These are phyloP conservation scores for Candida loeiensis DNA, from an alignment of 805 yeast genomes.

Conservation along the genomic window DNA sequence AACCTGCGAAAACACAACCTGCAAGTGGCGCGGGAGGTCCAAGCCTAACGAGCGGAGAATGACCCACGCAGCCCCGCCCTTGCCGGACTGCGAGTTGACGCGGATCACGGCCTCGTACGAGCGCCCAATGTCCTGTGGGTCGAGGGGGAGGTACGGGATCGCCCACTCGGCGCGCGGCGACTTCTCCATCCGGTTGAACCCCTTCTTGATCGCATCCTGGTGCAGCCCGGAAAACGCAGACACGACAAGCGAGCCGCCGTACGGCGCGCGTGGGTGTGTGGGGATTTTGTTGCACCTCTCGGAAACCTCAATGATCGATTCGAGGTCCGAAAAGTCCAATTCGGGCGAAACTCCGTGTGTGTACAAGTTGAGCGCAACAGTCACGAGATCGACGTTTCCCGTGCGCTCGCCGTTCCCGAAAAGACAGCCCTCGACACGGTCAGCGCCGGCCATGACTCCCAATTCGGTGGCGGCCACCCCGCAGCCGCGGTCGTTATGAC, in stretches of 20 bases:
- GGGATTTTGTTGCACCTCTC: conserved; percentile 79
- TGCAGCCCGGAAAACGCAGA: conserved; percentile 76
- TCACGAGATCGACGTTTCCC: conserved; percentile 75
- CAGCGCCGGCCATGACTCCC: conserved; percentile 79
- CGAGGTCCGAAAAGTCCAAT: conserved; percentile 67
- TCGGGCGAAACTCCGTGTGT: conserved; percentile 74
- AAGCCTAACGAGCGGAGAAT: conserved; percentile 65
- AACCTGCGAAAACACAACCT: conserved; percentile 60
- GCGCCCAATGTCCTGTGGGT: conserved; percentile 78
- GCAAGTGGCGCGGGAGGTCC: conserved; percentile 70
- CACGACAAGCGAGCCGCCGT: conserved; percentile 75
- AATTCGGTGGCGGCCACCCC: conserved; percentile 82
- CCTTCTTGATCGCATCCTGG: conserved; percentile 70
- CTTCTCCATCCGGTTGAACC: conserved; percentile 46
- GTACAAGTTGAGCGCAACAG: conserved; percentile 73
- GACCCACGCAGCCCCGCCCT: conserved; percentile 87
- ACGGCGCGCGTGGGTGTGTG: conserved; percentile 72
- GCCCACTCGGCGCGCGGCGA: conserved; percentile 42
- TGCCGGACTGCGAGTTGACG: conserved; percentile 84
- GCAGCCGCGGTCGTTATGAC: conserved; percentile 80
- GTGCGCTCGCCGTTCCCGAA: conserved; percentile 86
- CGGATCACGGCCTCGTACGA: conserved; percentile 78
- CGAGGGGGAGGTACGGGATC: conserved; percentile 75
- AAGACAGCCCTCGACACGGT: conserved; percentile 79
- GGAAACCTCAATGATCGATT: conserved; percentile 61